Percentiles rank a stretch among this genome's conserved stretches.
phyloP scores from a whole-genome alignment of 2,329 filamentous ascomycete species.

The Botryotinia globosa region DNA sequence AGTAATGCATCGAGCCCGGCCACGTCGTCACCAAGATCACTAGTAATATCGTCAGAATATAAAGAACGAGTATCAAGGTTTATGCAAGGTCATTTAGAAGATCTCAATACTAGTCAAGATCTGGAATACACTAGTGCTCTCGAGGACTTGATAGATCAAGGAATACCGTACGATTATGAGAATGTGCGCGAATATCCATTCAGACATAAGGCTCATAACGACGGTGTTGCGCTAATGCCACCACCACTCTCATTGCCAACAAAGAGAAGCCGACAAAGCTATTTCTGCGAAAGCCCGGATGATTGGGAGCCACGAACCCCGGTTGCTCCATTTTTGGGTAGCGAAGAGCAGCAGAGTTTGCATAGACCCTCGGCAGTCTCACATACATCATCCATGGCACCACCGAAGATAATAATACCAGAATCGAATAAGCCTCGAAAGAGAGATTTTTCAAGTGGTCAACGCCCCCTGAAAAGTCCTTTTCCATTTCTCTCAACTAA shows the following conservation, averaged over 20 bases:
- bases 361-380: not conserved
- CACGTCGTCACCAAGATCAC: not conserved
- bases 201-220: not conserved
- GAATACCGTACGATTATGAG: constrained; percentile 15
- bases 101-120: not conserved
- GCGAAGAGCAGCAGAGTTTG: not conserved
- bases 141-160: constrained; percentile 20
- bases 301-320: not conserved
- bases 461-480: constrained; percentile 28
- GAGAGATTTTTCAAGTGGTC: constrained; percentile 22
- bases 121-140: not conserved
- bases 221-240: constrained; percentile 9
- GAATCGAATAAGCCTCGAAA: not conserved
- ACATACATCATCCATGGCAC: not conserved
- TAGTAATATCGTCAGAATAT: constrained; percentile 11
- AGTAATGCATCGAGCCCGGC: not conserved
- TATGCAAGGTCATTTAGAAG: constrained; percentile 3
- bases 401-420: not conserved
- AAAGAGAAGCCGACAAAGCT: constrained; percentile 7
- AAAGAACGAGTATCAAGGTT: constrained; percentile 9
- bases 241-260: constrained; percentile 4
- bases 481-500: constrained; percentile 23
- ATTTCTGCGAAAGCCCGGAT: constrained; percentile 7
- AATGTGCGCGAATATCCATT: not conserved
- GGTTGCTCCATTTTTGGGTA: not conserved